A percentile compares a stretch with the other conserved stretches of the same genome.
Evolutionary conservation across 75 land plant species (phyloP).

Genomic region (Selaginella moellendorffii): DNA sequence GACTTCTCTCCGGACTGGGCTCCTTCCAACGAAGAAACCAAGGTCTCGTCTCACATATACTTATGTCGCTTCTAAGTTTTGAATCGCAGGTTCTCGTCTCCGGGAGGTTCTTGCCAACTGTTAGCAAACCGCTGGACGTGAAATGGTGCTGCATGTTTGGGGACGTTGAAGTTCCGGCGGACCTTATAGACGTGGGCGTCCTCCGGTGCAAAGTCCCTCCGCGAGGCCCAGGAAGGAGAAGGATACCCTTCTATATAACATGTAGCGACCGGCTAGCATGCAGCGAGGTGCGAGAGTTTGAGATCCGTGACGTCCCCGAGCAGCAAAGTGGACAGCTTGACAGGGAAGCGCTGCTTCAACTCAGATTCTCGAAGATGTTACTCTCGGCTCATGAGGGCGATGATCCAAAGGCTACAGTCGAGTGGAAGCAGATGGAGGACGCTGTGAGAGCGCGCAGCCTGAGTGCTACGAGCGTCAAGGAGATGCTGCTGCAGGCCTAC

Average conservation of each 20-base stretch:
- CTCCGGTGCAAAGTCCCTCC: constrained; percentile 58
- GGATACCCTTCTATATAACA: constrained; percentile 72
- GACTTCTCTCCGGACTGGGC: constrained; percentile 83
- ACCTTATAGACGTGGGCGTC: constrained; percentile 42
- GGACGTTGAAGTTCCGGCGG: constrained; percentile 86
- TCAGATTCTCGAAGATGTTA: constrained; percentile 37
- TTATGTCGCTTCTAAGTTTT: no score
- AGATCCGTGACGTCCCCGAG: constrained; percentile 26
- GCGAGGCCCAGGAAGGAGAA: constrained; percentile 44
- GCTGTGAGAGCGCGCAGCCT: constrained; percentile 4
- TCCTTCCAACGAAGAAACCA: constrained; percentile 28
- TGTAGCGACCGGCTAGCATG: constrained; percentile 71
- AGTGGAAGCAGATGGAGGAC: background rate
- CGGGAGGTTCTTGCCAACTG: constrained; percentile 44
- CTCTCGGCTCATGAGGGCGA: constrained; percentile 12
- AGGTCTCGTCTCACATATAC: constrained; percentile 42
- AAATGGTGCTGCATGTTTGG: constrained; percentile 97
- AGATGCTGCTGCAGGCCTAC: constrained; percentile 31
- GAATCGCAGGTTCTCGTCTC: constrained; percentile 54
- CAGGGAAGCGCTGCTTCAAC: constrained; percentile 41
- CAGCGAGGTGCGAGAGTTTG: constrained; percentile 87
- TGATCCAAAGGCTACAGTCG: background rate
- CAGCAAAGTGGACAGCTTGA: constrained; percentile 1
- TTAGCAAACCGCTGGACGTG: constrained; percentile 16
- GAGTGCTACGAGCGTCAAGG: constrained; percentile 17